phyloP scores from a whole-genome alignment of 768 basidiomycete species.

The Suillus hirtellus region DNA sequence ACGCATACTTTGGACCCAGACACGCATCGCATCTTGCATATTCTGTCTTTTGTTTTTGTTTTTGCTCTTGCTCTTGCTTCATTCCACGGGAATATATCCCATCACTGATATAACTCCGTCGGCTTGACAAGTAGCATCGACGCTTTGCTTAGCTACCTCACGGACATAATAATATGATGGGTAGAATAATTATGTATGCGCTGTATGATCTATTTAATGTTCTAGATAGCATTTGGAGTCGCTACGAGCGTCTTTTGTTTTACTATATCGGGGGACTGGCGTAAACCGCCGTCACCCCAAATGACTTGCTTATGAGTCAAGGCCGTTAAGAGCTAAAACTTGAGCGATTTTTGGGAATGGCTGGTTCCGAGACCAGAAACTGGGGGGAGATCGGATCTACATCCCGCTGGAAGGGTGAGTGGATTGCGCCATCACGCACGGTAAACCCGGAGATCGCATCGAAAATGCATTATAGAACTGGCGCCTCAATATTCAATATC shows the following conservation, averaged over 20 bases:
- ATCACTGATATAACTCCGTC: conserved; percentile 9
- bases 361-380: not conserved
- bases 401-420: not conserved
- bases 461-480: conserved; percentile 1
- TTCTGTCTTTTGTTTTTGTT: conserved; percentile 7
- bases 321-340: not conserved
- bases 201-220: conserved; percentile 9
- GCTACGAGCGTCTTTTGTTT: conserved; percentile 4
- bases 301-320: not conserved
- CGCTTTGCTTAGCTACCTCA: conserved; percentile 5
- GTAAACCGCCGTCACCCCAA: not conserved
- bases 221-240: not conserved
- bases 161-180: conserved; percentile 2
- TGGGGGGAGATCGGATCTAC: not conserved
- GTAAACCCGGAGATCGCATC: not conserved
- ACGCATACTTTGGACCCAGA: conserved; percentile 14
- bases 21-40: conserved; percentile 7
- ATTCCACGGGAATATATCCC: conserved; percentile 14
- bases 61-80: conserved; percentile 14
- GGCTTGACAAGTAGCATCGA: conserved; percentile 4
- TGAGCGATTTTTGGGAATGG: not conserved
- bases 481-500: conserved; percentile 3
- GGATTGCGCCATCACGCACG: conserved; percentile 1
- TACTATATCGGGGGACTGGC: not conserved
- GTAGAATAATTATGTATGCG: conserved; percentile 7